Base-by-base conservation (phyloP, 352 stramenopile genomes). In the Globisporangium okanoganense region DNA sequence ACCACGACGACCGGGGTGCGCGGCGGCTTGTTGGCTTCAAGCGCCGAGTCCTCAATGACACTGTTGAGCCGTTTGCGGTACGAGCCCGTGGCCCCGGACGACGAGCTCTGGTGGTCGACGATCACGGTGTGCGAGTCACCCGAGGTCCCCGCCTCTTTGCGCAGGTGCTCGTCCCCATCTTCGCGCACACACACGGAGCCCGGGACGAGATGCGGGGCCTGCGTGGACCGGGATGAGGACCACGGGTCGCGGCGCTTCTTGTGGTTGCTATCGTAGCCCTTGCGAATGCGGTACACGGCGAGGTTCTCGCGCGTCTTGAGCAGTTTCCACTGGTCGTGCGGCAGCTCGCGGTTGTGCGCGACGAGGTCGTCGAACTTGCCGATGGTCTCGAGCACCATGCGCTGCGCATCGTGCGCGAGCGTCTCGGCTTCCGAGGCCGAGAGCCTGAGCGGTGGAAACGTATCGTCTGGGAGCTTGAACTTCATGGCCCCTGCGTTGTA, bases 271-370 rank as follows among this genome's bases (percentile, higher is more conserved):
- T 54, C 25, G 48, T 24, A 54, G 50, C 27, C 18, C 41, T 56
- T 38, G 38, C 43, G 61, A 3, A 27, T 53, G 20, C 43, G 71
- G 53, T 73, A 82, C 0, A 72, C 63, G 8, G 63, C 64, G 9
- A 79, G 66, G 31, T 76, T 67, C 41, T 79, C 69, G 44, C 71
- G 70, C 29, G 69, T 71, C 40, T 63, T 69, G 20, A 82, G 58
- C 45, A 79, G 67, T 53, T 82, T 79, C 71, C 74, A 79, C 22
- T 66, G 66, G 5, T 68, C 65, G 5, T 43, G 65, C 49, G 72
- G 65, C 43, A 82, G 71, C 47, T 82, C 61, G 9, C 60, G 73
- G 13, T 69, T 64, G 2, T 61, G 61, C 5, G 61, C 64, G 10
- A 66, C 60, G 53, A 80, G 78, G 4, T 65, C 68, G 18, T 65